Evolutionary conservation across 805 yeast genomes (phyloP).

Genomic region (Huiozyma sinensis): DNA sequence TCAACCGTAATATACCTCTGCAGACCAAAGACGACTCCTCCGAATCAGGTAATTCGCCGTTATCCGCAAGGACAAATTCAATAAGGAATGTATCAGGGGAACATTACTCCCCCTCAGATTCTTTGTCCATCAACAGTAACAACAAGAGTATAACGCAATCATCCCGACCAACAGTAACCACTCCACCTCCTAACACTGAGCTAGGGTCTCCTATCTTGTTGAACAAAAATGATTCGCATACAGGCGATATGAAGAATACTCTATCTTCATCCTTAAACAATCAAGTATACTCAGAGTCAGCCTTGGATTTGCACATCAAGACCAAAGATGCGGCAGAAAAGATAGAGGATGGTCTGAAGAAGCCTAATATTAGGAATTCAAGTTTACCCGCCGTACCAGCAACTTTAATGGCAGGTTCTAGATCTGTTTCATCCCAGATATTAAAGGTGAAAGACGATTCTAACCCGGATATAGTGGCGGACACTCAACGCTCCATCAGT

Average conservation of each 20-base stretch:
- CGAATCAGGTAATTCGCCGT: slow-evolving; percentile 21
- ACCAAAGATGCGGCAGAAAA: neutral
- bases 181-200: slow-evolving; percentile 5
- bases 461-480: neutral
- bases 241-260: neutral
- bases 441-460: neutral
- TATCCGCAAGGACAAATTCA: slow-evolving; percentile 20
- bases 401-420: neutral
- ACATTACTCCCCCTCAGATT: neutral
- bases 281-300: neutral
- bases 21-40: slow-evolving; percentile 15
- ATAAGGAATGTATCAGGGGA: slow-evolving; percentile 18
- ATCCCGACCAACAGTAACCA: neutral
- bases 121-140: neutral
- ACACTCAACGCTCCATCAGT: slow-evolving; percentile 6
- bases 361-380: neutral
- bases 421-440: neutral
- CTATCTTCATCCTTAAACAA: neutral
- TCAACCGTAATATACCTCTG: neutral
- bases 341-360: no score
- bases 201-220: slow-evolving; percentile 18
- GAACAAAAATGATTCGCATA: slow-evolving; percentile 6
- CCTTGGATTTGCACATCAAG: neutral
- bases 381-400: neutral
- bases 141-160: neutral